Percentiles rank a stretch among this genome's conserved stretches.
Conservation (phyloP, 176 grass and related monocot genomes). For the Tuctoria greenei region DNA sequence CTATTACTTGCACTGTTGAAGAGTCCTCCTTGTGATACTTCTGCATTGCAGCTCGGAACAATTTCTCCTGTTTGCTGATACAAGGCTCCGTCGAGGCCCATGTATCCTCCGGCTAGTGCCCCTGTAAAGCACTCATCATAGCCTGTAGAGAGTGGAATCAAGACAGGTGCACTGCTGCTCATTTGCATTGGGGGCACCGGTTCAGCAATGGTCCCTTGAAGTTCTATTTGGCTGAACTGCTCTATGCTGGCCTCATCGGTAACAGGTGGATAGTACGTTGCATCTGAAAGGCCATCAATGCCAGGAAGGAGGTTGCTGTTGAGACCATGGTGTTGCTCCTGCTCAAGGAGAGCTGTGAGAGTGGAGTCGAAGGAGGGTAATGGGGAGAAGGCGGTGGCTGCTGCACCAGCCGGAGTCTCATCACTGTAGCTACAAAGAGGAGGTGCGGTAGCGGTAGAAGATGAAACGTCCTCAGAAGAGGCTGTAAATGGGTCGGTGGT, state of each 20-base stretch:
- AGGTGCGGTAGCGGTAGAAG: conserved; percentile 33
- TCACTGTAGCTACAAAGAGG: conserved; percentile 48
- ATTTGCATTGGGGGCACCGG: conserved; percentile 44
- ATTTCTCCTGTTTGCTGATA: conserved; percentile 49
- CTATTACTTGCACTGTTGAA: conserved; percentile 37
- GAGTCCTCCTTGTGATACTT: conserved; percentile 47
- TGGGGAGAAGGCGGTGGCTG: conserved; percentile 49
- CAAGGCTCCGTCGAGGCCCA: conserved; percentile 53
- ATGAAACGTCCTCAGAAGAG: conserved; percentile 53
- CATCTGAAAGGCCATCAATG: conserved; percentile 33
- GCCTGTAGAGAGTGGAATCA: conserved; percentile 35
- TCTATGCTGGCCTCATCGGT: conserved; percentile 30
- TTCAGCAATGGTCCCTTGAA: conserved; percentile 41
- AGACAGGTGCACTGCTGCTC: conserved; percentile 18
- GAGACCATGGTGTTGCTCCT: conserved; percentile 40
- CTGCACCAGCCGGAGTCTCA: conserved; percentile 35
- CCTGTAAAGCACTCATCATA: conserved; percentile 45
- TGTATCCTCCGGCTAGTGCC: conserved; percentile 48
- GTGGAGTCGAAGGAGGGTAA: conserved; percentile 62
- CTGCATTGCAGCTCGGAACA: conserved; percentile 36
- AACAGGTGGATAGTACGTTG: conserved; percentile 36
- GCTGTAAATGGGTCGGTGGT: conserved; percentile 30
- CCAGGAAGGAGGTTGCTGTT: conserved; percentile 38
- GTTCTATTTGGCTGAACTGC: conserved; percentile 50
- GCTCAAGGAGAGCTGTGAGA: conserved; percentile 55